phyloP scores from a whole-genome alignment of 768 basidiomycete species.

The Pleurotus sapidus region DNA sequence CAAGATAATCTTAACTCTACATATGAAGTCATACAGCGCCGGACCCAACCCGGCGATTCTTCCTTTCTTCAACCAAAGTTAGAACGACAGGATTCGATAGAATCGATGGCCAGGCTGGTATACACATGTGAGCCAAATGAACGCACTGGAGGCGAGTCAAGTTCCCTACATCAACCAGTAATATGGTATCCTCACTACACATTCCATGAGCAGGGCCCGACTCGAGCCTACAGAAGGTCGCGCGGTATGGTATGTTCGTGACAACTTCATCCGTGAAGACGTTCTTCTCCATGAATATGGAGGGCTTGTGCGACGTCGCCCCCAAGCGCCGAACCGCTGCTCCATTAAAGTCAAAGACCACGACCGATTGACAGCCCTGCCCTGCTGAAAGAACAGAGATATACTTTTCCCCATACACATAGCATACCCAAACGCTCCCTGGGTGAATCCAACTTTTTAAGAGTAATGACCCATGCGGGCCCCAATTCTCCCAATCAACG shows the following conservation, averaged over 20 bases:
- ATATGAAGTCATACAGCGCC: background rate
- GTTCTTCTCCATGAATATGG: conserved; percentile 15
- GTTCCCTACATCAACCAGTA: conserved; percentile 47
- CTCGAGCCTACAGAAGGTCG: conserved; percentile 16
- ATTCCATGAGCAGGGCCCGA: conserved; percentile 33
- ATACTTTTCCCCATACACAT: conserved; percentile 50
- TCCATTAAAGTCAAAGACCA: conserved; percentile 54
- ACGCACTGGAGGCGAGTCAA: conserved; percentile 5
- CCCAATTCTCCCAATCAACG: conserved; percentile 53
- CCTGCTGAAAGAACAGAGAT: conserved; percentile 15
- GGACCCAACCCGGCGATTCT: background rate
- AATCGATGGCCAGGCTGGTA: conserved; percentile 9
- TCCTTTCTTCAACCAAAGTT: background rate
- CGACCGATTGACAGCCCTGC: conserved; percentile 18
- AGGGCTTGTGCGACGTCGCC: conserved; percentile 13
- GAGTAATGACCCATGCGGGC: conserved; percentile 43
- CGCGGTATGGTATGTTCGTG: conserved; percentile 46
- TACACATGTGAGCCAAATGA: background rate
- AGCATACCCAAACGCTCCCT: conserved; percentile 55
- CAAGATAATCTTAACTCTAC: background rate
- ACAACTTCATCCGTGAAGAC: conserved; percentile 39
- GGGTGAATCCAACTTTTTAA: conserved; percentile 26
- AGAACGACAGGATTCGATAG: conserved; percentile 31
- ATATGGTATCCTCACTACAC: conserved; percentile 55
- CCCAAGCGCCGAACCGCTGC: conserved; percentile 22